Evolutionary conservation across 805 yeast genomes (phyloP), one percentile per base, ranked within the genome.

Genomic region (Candida maesae): DNA sequence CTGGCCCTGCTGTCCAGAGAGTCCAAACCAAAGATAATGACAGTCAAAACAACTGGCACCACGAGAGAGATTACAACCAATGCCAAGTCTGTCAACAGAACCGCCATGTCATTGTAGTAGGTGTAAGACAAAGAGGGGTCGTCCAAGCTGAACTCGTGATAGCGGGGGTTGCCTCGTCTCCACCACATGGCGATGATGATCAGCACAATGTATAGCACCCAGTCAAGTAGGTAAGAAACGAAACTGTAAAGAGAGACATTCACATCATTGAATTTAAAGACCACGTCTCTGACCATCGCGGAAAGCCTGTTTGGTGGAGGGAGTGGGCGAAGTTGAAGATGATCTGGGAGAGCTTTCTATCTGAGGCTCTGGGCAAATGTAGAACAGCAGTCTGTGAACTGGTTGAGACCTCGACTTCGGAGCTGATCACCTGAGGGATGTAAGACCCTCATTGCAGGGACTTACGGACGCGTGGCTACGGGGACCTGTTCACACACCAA

Each of bases 91-190:
- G 71, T 66, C 1, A 67, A 53, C 24, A 59, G 49, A 0, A 67
- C 57, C 1, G 46, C 19, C 12, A 25, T 3, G 40, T 70, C 74
- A 3, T 59, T 51, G 24, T 59, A 56, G 47, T 66, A 66, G 0
- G 62, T 51, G 43, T 66, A 54, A 60, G 68, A 58, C 4, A 68
- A 35, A 2, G 48, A 37, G 1, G 51, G 45, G 42, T 70, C 70
- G n/a, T 35, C 38, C 1, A 67, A 35, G 48, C 61, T 64, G 45
- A 73, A 72, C 38, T 71, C 74, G 35, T 65, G 65, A 19, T 53
- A 60, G 20, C 67, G 51, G 5, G 77, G 77, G 1, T 56, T 51
- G 9, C 50, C 40, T 2, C 55, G 18, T 13, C 74, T 70, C 51
- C 60, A 68, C 11, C 58, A 23, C 12, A 63, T 47, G 20, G 43